Conservation (phyloP, 768 basidiomycete species). For the Russula ochroleuca region DNA sequence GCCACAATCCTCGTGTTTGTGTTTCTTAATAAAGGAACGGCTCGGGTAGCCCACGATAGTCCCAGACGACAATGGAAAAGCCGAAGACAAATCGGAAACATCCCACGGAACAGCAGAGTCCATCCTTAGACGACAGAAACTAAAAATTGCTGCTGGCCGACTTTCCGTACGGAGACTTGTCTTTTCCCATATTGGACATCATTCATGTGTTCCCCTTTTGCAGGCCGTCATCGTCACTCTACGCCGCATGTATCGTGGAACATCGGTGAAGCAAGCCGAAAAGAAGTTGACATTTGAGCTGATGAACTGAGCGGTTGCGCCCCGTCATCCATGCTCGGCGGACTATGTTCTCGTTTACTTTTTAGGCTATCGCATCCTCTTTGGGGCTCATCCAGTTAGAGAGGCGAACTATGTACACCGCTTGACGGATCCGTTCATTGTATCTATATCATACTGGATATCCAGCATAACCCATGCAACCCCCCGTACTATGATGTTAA, state of each 20-base stretch:
- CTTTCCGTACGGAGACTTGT: conserved; percentile 6
- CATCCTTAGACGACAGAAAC: conserved; percentile 15
- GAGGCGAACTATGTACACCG: neutral
- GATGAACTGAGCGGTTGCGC: conserved; percentile 15
- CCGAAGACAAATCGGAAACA: conserved; percentile 10
- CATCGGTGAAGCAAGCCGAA: conserved; percentile 19
- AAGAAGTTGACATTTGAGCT: conserved; percentile 18
- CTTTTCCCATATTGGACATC: neutral
- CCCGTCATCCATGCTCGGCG: neutral
- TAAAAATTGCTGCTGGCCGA: conserved; percentile 17
- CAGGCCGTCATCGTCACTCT: conserved; percentile 20
- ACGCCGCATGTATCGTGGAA: conserved; percentile 17
- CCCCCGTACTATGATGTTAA: neutral
- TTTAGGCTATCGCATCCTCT: neutral
- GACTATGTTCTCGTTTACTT: conserved; percentile 4
- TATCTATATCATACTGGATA: conserved; percentile 16
- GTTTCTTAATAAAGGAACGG: neutral
- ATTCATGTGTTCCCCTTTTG: neutral
- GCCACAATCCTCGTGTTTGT: neutral
- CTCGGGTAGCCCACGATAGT: conserved; percentile 1
- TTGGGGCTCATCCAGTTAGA: neutral
- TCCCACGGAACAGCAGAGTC: conserved; percentile 13
- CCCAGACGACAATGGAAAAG: conserved; percentile 10
- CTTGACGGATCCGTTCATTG: conserved; percentile 10
- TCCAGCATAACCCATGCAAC: neutral